Evolutionary conservation across 768 basidiomycete genomes (phyloP).

Genomic region (Russula earlei): DNA sequence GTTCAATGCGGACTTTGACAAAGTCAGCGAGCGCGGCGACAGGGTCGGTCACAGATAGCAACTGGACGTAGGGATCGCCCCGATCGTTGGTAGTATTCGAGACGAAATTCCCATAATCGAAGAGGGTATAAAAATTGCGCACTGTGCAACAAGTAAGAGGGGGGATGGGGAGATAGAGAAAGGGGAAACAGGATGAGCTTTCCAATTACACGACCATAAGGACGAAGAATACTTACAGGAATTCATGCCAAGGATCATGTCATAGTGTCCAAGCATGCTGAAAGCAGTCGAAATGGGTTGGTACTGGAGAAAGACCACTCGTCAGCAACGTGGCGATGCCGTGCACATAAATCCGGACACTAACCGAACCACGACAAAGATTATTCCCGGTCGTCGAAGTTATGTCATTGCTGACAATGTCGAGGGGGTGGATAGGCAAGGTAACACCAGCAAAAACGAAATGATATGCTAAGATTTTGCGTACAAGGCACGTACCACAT

Average conservation of each 20-base stretch:
- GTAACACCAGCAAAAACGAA: constrained; percentile 60
- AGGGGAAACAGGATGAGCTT: too few relatives aligned
- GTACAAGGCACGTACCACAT: constrained; percentile 71
- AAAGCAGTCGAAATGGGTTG: constrained; percentile 79
- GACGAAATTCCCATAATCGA: constrained; percentile 67
- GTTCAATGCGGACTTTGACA: constrained; percentile 45
- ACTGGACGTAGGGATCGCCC: constrained; percentile 57
- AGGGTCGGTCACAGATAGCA: constrained; percentile 49
- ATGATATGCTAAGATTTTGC: constrained; percentile 58
- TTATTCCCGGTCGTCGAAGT: constrained; percentile 14
- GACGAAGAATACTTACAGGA: constrained; percentile 43
- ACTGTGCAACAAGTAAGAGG: constrained; percentile 33
- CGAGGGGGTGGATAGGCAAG: constrained; percentile 71
- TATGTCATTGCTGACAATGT: constrained; percentile 54
- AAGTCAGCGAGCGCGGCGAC: constrained; percentile 55
- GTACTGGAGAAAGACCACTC: constrained; percentile 37
- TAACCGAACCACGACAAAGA: constrained; percentile 59
- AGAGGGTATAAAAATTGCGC: constrained; percentile 62
- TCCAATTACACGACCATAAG: not conserved
- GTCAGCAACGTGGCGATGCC: constrained; percentile 6
- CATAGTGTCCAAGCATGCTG: constrained; percentile 66
- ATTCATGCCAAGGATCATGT: constrained; percentile 76
- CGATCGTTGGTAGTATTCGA: constrained; percentile 36
- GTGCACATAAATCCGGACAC: constrained; percentile 22
- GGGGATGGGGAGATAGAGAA: too few relatives aligned